phyloP scores from a whole-genome alignment of 768 basidiomycete species.

The Tubosaeta sp. region DNA sequence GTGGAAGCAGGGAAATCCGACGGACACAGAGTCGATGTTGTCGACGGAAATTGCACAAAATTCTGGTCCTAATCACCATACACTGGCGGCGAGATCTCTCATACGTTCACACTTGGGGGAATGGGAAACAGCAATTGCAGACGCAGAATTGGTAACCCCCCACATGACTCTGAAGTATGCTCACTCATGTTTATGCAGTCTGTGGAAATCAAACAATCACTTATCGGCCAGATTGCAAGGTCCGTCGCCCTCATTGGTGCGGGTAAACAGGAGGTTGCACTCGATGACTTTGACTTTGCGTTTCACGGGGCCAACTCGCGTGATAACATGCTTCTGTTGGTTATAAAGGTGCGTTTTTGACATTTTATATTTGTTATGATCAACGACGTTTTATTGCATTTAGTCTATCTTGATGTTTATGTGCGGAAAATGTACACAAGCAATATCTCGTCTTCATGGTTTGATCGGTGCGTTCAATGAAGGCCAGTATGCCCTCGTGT shows the following conservation, averaged over 20 bases:
- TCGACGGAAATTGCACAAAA: neutral
- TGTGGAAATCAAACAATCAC: neutral
- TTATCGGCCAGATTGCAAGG: slow-evolving; percentile 1
- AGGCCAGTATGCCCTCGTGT: neutral
- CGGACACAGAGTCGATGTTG: neutral
- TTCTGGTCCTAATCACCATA: neutral
- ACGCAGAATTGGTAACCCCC: neutral
- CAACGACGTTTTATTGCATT: neutral
- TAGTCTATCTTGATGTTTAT: neutral
- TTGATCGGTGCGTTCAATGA: neutral
- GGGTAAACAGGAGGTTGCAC: neutral
- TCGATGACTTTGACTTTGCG: neutral
- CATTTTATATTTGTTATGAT: neutral
- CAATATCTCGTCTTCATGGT: neutral
- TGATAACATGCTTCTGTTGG: neutral
- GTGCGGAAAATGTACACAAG: neutral
- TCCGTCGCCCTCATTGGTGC: neutral
- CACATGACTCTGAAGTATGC: neutral
- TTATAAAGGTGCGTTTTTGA: neutral
- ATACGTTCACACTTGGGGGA: neutral
- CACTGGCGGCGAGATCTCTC: neutral
- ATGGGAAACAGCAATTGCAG: neutral
- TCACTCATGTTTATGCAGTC: neutral
- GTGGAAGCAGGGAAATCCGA: neutral
- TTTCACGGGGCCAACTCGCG: neutral